These are phyloP conservation scores for Nymphaea thermarum DNA, from an alignment of 164 flowering plant genomes.

Conservation along the genomic window DNA sequence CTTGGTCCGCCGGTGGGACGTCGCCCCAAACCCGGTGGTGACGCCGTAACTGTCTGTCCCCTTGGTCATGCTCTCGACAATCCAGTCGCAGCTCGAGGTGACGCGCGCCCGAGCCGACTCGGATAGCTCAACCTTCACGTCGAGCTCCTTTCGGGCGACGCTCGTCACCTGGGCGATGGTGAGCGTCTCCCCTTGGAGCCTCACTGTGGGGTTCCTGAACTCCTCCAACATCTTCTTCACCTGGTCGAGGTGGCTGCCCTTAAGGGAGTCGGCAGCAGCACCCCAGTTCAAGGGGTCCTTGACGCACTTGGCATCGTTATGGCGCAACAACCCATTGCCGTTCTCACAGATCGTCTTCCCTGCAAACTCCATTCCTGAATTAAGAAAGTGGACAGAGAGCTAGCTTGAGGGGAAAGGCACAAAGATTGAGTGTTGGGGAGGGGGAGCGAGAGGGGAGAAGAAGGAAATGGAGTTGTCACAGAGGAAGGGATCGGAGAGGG, in stretches of 20 bases:
- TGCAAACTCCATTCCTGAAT: not conserved
- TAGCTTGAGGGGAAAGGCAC: no score
- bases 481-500: not conserved
- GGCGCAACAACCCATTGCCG: not conserved
- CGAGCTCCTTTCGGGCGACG: conserved; percentile 16
- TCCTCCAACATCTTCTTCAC: conserved; percentile 48
- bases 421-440: no score
- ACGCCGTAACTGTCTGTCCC: conserved; percentile 57
- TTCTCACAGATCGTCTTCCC: not conserved
- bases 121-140: conserved; percentile 31
- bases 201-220: conserved; percentile 28
- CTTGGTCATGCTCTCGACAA: conserved; percentile 47
- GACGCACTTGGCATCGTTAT: conserved; percentile 3
- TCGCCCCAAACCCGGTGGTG: conserved; percentile 63
- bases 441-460: no score
- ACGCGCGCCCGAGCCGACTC: conserved; percentile 43
- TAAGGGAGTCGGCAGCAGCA: conserved; percentile 31
- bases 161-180: conserved; percentile 46
- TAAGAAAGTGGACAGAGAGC: no score
- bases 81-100: conserved; percentile 55
- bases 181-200: conserved; percentile 33
- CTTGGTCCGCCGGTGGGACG: conserved; percentile 52
- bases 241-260: conserved; percentile 44
- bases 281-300: conserved; percentile 48
- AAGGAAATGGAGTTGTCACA: no score